Percentiles rank a stretch among this genome's conserved stretches.
phyloP scores from a whole-genome alignment of 148 eudicot genomes.

The Hydrangea macrophylla region DNA sequence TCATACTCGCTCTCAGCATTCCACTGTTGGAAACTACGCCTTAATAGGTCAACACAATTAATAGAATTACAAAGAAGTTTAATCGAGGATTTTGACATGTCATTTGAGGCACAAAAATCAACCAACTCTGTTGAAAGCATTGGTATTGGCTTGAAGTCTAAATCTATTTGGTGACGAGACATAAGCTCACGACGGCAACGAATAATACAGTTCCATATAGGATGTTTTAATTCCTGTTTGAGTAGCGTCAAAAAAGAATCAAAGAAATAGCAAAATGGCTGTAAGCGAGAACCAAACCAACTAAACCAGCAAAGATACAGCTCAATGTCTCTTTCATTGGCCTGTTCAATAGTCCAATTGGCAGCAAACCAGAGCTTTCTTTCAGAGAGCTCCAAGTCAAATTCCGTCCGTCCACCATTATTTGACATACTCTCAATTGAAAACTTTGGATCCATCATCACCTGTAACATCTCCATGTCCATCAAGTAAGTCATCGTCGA shows the following conservation, averaged over 20 bases:
- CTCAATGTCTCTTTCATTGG: conserved; percentile 51
- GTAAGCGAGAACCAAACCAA: conserved; percentile 65
- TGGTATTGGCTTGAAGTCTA: conserved; percentile 41
- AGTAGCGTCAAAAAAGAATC: conserved; percentile 39
- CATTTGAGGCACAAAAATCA: conserved; percentile 31
- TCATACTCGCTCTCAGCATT: conserved; percentile 36
- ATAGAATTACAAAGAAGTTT: conserved; percentile 47
- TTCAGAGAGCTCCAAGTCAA: conserved; percentile 27
- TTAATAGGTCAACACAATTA: conserved; percentile 47
- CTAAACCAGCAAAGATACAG: conserved; percentile 62
- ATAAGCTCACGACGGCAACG: conserved; percentile 38
- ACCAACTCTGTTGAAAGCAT: conserved; percentile 60
- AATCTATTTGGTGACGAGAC: conserved; percentile 28
- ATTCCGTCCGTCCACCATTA: conserved; percentile 20
- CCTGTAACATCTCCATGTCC: conserved; percentile 43
- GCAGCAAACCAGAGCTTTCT: conserved; percentile 68
- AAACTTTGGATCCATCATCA: conserved; percentile 39
- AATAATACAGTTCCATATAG: conserved; percentile 64
- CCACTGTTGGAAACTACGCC: conserved; percentile 73
- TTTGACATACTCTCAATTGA: conserved; percentile 18
- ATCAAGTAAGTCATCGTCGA: conserved; percentile 33
- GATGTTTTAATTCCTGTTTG: conserved; percentile 56
- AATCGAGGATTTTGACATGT: conserved; percentile 23
- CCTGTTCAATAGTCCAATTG: conserved; percentile 87
- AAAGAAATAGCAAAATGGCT: conserved; percentile 54